Percentiles rank a stretch among this genome's conserved stretches.
Conservation (phyloP, 176 grass and related monocot species). For the Hsuehochloa calcarea region DNA sequence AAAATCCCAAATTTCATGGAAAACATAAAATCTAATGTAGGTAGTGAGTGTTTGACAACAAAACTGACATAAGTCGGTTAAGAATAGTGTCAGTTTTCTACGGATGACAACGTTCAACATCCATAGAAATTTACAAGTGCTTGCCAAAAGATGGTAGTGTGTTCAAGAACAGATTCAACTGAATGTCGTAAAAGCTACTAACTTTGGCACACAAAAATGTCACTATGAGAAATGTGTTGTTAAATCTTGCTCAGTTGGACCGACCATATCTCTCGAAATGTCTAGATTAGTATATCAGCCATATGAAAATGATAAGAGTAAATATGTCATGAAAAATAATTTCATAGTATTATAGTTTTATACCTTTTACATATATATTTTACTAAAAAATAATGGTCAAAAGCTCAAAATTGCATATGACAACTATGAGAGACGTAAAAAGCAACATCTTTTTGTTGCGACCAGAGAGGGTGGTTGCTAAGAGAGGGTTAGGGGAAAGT, state of each 20-base stretch:
- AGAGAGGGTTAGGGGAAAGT: neutral
- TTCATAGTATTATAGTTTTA: neutral
- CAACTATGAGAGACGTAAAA: neutral
- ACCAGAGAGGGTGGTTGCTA: neutral
- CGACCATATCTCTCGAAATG: neutral
- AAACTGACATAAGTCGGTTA: neutral
- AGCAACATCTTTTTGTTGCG: neutral
- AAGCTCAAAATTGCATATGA: neutral
- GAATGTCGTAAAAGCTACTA: neutral
- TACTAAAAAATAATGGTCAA: neutral
- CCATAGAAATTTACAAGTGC: neutral
- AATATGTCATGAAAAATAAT: neutral
- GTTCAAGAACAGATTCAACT: neutral
- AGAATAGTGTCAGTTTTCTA: neutral
- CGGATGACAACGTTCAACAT: neutral
- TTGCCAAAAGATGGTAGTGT: neutral
- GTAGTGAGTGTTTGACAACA: neutral
- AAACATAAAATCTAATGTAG: too few relatives aligned
- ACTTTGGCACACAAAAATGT: neutral
- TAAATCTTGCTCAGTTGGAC: neutral
- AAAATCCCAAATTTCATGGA: too few relatives aligned
- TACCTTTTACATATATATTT: neutral
- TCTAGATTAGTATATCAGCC: neutral
- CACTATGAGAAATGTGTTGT: neutral
- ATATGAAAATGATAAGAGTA: neutral